Evolutionary conservation across 495 filamentous ascomycete species (phyloP).

Genomic region (Physcia stellaris): DNA sequence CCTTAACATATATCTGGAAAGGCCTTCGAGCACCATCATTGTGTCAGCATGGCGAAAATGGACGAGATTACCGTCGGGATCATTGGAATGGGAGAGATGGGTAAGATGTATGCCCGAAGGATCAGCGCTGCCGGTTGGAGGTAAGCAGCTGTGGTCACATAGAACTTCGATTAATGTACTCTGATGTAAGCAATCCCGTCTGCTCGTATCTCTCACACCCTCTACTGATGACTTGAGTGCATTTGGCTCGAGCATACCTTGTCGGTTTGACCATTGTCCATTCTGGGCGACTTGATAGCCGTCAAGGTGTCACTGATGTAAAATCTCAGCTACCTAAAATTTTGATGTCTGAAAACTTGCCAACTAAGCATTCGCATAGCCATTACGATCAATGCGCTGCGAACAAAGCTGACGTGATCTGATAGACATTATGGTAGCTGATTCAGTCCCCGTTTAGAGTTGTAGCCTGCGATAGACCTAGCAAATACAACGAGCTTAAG

Average conservation of each 20-base stretch:
- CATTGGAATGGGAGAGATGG: conserved; percentile 99
- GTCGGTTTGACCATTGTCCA: conserved; percentile 25
- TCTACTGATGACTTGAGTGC: conserved; percentile 97
- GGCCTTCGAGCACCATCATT: no score
- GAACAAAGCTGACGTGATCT: no score
- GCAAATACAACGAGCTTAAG: conserved; percentile 63
- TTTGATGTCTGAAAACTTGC: conserved; percentile 60
- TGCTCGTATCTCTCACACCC: no score
- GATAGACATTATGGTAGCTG: not conserved
- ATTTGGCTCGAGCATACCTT: conserved; percentile 98
- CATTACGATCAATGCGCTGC: no score
- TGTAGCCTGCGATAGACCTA: conserved; percentile 83
- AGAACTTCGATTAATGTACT: no score
- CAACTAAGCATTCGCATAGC: not conserved
- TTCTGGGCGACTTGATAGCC: conserved; percentile 35
- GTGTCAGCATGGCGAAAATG: conserved; percentile 30
- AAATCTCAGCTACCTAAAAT: conserved; percentile 91
- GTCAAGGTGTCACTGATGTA: conserved; percentile 74
- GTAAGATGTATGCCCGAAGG: conserved; percentile 91
- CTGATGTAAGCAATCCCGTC: no score
- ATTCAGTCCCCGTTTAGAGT: conserved; percentile 41
- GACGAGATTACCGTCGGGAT: conserved; percentile 67
- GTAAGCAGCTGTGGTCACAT: conserved; percentile 40
- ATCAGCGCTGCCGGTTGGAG: conserved; percentile 89
- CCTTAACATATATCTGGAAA: no score